Percentiles rank a stretch among this genome's conserved stretches.
Conservation (phyloP, 257 asterid genomes). For the Coffea eugenioides region DNA sequence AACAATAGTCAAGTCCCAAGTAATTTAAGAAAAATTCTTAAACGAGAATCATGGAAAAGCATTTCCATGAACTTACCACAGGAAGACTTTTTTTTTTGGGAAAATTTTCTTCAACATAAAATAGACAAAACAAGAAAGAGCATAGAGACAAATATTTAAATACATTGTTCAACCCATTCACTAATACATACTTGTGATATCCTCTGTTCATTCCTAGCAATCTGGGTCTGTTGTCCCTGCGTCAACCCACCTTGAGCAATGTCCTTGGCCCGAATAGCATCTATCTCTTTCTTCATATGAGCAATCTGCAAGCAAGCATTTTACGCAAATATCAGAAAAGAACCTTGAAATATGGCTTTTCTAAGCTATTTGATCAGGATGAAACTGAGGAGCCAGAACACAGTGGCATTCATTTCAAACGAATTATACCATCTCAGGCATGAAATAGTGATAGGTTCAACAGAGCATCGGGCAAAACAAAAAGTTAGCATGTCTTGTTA, state of each 20-base stretch:
- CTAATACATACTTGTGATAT: slow-evolving; percentile 64
- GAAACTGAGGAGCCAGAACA: not conserved
- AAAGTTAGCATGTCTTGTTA: not conserved
- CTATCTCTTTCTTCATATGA: slow-evolving; percentile 99
- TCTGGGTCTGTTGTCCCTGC: slow-evolving; percentile 99
- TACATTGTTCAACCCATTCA: not conserved
- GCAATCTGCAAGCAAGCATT: slow-evolving; percentile 52
- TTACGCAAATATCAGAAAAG: not conserved
- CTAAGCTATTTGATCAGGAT: no score
- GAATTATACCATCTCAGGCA: not conserved
- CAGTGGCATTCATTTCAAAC: not conserved
- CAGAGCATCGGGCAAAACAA: not conserved
- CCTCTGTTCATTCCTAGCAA: slow-evolving; percentile 98
- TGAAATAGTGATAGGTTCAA: not conserved
- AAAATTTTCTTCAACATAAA: not conserved
- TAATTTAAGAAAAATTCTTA: not conserved
- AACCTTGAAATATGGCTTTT: not conserved
- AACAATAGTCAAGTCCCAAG: not conserved
- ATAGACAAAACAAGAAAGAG: not conserved
- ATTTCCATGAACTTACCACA: not conserved
- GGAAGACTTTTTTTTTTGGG: not conserved
- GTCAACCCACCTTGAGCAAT: slow-evolving; percentile 99
- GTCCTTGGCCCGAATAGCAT: slow-evolving; percentile 97
- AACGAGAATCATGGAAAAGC: slow-evolving; percentile 3
- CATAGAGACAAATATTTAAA: not conserved